phyloP scores from a whole-genome alignment of 2,329 filamentous ascomycete genomes.

The Cladosporium sp. region DNA sequence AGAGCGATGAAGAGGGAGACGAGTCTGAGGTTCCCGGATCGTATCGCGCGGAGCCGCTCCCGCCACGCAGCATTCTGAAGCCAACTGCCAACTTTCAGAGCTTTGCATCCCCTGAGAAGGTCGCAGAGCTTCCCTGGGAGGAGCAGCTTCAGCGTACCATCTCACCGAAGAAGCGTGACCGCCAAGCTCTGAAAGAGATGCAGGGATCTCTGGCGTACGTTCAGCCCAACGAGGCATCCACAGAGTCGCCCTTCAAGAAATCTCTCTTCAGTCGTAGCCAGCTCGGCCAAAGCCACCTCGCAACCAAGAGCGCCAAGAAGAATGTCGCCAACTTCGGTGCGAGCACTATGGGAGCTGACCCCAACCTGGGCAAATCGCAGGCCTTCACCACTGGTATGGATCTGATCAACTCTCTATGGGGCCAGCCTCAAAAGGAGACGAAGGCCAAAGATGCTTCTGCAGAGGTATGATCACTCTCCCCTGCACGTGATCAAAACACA shows the following conservation, averaged over 20 bases:
- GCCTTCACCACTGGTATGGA: conserved; percentile 87
- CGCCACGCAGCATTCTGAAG: conserved; percentile 48
- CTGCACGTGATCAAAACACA: background rate
- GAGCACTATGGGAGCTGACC: conserved; percentile 15
- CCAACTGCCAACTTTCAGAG: conserved; percentile 27
- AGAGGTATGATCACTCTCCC: conserved; percentile 70
- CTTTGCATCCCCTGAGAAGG: conserved; percentile 51
- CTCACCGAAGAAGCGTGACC: conserved; percentile 87
- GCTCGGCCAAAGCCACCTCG: conserved; percentile 29
- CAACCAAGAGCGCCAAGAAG: conserved; percentile 30
- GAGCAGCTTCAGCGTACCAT: conserved; percentile 91
- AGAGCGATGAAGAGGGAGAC: conserved; percentile 67
- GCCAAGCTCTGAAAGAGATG: conserved; percentile 63
- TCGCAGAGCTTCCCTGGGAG: conserved; percentile 76
- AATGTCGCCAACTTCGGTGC: conserved; percentile 16
- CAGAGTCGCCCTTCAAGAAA: conserved; percentile 65
- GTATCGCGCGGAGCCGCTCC: conserved; percentile 65
- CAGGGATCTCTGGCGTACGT: conserved; percentile 56
- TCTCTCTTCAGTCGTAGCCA: conserved; percentile 70
- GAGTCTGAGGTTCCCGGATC: conserved; percentile 69
- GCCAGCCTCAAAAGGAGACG: conserved; percentile 55
- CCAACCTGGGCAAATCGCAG: conserved; percentile 35
- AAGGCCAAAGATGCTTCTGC: conserved; percentile 50
- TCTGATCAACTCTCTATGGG: conserved; percentile 91
- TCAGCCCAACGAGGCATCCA: conserved; percentile 30